A percentile compares a stretch with the other conserved stretches of the same genome.
Conservation (phyloP, 352 stramenopile genomes). For the Thraustotheca clavata region DNA sequence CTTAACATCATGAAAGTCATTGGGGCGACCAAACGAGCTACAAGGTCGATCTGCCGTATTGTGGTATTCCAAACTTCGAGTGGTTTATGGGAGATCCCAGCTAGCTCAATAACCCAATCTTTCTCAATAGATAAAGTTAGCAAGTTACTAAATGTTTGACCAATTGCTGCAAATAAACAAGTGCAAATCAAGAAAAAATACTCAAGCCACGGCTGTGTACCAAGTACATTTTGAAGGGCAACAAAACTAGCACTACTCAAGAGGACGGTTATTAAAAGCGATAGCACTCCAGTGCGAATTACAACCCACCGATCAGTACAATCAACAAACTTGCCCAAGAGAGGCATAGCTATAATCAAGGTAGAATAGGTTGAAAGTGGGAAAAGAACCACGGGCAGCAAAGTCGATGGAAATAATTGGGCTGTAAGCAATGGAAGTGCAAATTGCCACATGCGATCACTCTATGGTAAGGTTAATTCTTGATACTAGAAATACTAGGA, state of each 20-base stretch:
- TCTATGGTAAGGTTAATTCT: slow-evolving; percentile 23
- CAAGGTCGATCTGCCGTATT: slow-evolving; percentile 73
- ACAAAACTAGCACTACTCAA: slow-evolving; percentile 32
- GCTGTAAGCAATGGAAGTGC: slow-evolving; percentile 72
- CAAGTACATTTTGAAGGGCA: too few relatives aligned
- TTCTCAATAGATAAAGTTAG: slow-evolving; percentile 70
- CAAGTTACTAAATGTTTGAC: slow-evolving; percentile 61
- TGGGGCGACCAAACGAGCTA: slow-evolving; percentile 62
- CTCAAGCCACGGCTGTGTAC: neutral
- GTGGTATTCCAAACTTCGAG: slow-evolving; percentile 62
- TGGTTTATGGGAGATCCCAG: slow-evolving; percentile 31
- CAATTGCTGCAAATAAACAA: slow-evolving; percentile 50
- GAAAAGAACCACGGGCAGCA: slow-evolving; percentile 61
- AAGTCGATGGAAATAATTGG: slow-evolving; percentile 62
- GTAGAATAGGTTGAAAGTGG: slow-evolving; percentile 59
- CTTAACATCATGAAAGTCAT: slow-evolving; percentile 67
- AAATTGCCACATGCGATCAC: slow-evolving; percentile 74
- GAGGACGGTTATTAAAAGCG: slow-evolving; percentile 67
- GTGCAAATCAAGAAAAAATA: slow-evolving; percentile 26
- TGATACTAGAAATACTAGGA: slow-evolving; percentile 19
- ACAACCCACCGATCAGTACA: slow-evolving; percentile 50
- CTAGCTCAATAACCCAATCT: slow-evolving; percentile 83
- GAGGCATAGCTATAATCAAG: slow-evolving; percentile 63
- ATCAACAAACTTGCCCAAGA: slow-evolving; percentile 52
- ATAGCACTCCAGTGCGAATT: slow-evolving; percentile 55